Evolutionary conservation across 2,329 filamentous ascomycete species (phyloP).

Genomic region (Septoria linicola): DNA sequence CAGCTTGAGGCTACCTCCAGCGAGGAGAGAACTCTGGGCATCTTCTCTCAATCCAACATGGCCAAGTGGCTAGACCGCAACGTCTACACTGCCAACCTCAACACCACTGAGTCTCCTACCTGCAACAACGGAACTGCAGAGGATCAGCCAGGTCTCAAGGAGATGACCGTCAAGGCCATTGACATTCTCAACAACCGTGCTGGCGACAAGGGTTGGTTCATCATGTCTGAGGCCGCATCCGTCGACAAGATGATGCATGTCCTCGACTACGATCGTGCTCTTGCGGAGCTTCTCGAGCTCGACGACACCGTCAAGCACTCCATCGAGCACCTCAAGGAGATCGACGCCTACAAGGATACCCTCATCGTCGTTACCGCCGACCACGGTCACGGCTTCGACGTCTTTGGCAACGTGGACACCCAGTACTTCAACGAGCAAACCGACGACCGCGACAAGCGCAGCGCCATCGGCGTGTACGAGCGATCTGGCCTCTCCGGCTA

Average conservation of each 20-base stretch:
- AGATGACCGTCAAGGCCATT: slow-evolving; percentile 74
- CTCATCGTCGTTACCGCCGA: slow-evolving; percentile 81
- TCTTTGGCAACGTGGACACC: slow-evolving; percentile 79
- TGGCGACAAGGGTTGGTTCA: slow-evolving; percentile 68
- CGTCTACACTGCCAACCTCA: slow-evolving; percentile 70
- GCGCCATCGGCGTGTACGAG: slow-evolving; percentile 71
- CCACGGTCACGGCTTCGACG: slow-evolving; percentile 86
- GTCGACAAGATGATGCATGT: slow-evolving; percentile 90
- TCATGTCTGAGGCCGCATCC: slow-evolving; percentile 82
- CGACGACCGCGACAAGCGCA: slow-evolving; percentile 69
- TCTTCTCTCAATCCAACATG: slow-evolving; percentile 73
- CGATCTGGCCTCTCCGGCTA: slow-evolving; percentile 76
- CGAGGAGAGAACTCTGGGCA: slow-evolving; percentile 66
- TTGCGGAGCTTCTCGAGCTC: slow-evolving; percentile 80
- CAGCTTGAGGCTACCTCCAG: slow-evolving; percentile 60
- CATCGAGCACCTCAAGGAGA: slow-evolving; percentile 64
- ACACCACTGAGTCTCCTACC: slow-evolving; percentile 65
- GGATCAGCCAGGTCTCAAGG: slow-evolving; percentile 79
- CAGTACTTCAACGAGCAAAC: slow-evolving; percentile 67
- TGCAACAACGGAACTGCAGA: slow-evolving; percentile 63
- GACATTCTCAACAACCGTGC: slow-evolving; percentile 53
- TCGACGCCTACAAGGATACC: slow-evolving; percentile 70
- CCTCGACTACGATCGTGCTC: slow-evolving; percentile 80
- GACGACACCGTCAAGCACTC: slow-evolving; percentile 80
- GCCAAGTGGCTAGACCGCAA: slow-evolving; percentile 83